Base-by-base conservation (phyloP, 1,284 basidiomycete species). In the Hemileia vastatrix region DNA sequence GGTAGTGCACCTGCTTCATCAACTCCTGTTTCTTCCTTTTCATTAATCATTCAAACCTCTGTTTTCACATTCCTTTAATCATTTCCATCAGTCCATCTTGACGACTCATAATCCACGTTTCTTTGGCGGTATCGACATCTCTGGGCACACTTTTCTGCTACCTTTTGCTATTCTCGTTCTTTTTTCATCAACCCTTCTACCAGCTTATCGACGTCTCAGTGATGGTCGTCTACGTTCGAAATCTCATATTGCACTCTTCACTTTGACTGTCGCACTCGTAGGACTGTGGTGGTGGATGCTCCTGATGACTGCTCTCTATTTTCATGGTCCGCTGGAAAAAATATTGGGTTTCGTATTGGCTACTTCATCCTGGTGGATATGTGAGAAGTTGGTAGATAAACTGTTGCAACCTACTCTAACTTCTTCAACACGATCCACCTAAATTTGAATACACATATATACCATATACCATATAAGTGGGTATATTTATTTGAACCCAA, bases 131-230 rank as follows among this genome's bases (percentile, higher is more conserved):
- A 69, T 73, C 59, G 74, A 76, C 65, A 68, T 76, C n/a, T 74
- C 71, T 2, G 75, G 75, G 4, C 75, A 76, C 54, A 72, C 70
- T 4, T 76, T 75, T 56, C 67, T 76, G 53, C 68, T 76, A 47
- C 64, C 72, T 21, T 71, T 76, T 54, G 70, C 70, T 19, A 65
- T 69, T 11, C 65, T 76, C 2, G 56, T 71, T 19, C 62, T 76
- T 32, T 40, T 72, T n/a, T 72, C n/a, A n/a, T n/a, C 59, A 4
- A 31, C 36, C 23, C 44, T 61, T 3, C 4, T 13, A 8, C 52
- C 59, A 32, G 54, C 59, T 6, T 15, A 54, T 1, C 13, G 9
- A 9, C 52, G 33, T 44, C 40, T 61, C n/a, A n/a, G n/a, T n/a
- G n/a, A 23, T 52, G 27, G 24, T 23, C 3, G 6, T 33, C 24